Base-by-base conservation (phyloP, 129 eudicot species). In the Flaveria linearis region DNA sequence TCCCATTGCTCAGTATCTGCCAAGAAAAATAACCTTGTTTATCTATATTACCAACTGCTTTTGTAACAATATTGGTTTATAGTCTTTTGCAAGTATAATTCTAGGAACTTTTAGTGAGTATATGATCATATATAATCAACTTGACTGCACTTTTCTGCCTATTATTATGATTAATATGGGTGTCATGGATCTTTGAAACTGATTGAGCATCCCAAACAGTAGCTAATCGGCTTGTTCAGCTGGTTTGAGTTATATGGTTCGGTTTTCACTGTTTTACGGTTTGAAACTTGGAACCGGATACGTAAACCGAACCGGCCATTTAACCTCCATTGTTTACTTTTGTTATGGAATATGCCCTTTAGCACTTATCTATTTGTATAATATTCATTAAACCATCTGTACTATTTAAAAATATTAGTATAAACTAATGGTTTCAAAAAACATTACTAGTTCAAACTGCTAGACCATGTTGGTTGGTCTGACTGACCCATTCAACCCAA, bases 1-100 rank as follows among this genome's bases (percentile, higher is more conserved):
- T 81, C 8, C 96, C 96, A 56, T 90, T 87, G 90, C 96, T 90
- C 53, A 85, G 14, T 56, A 89, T 84, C 95, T 86, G 60, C 18
- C 56, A 28, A 30, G 26, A 5, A 65, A 68, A 61, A 46, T 2
- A 56, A 12, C 25, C 28, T 12, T 14, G 25, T 14, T 62, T 20
- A 22, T 52, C 4, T 52, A 52, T 52, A 52, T 52, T 52, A 2
- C 0, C 55, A 50, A n/a, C 6, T 36, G n/a, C 22, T 69, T 46
- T 26, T 71, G 41, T 71, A 23, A 49, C 55, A 4, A 46, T 43
- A 36, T 36, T 36, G 41, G 8, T 33, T 33, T 33, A 4, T 33
- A 33, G 39, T 33, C 7, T 33, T 33, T 5, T 33, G 39, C 1
- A 33, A 33, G 39, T 5, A 33, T 33, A 4, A 33, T 33, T 33